These are phyloP conservation scores for Chaetomidium leptoderma DNA, from an alignment of 495 filamentous ascomycete genomes.

Conservation along the genomic window DNA sequence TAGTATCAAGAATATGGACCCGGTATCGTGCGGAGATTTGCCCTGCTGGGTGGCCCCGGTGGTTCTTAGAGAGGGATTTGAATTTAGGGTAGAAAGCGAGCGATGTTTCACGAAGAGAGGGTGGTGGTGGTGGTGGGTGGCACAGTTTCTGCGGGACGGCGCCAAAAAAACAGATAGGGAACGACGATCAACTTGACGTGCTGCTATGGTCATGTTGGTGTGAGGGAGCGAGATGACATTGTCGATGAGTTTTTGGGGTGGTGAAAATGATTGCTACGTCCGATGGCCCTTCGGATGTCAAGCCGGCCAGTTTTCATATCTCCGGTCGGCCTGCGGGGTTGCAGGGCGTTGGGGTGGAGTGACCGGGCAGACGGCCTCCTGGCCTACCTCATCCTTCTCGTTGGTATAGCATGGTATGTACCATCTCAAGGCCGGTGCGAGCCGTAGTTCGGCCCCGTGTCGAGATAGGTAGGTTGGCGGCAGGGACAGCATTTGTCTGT, in stretches of 20 bases:
- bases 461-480: background rate
- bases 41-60: slow-evolving; percentile 87
- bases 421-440: background rate
- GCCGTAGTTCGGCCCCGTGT: background rate
- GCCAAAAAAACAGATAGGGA: slow-evolving; percentile 21
- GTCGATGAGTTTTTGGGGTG: background rate
- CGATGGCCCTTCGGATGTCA: background rate
- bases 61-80: slow-evolving; percentile 41
- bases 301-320: background rate
- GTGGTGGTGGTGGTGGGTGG: too few relatives aligned
- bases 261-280: background rate
- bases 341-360: too few relatives aligned
- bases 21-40: slow-evolving; percentile 92
- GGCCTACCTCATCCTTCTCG: too few relatives aligned
- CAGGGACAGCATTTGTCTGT: too few relatives aligned
- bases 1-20: slow-evolving; percentile 92
- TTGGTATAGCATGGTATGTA: too few relatives aligned
- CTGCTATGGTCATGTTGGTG: background rate
- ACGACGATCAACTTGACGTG: slow-evolving; percentile 5
- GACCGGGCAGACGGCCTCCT: too few relatives aligned
- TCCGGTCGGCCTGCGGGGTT: background rate
- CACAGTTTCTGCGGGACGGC: slow-evolving; percentile 16
- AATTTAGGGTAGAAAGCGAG: slow-evolving; percentile 23
- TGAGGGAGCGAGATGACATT: background rate
- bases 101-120: slow-evolving; percentile 19